Evolutionary conservation across 2,329 filamentous ascomycete genomes (phyloP).

Genomic region (Fusarium sp.): DNA sequence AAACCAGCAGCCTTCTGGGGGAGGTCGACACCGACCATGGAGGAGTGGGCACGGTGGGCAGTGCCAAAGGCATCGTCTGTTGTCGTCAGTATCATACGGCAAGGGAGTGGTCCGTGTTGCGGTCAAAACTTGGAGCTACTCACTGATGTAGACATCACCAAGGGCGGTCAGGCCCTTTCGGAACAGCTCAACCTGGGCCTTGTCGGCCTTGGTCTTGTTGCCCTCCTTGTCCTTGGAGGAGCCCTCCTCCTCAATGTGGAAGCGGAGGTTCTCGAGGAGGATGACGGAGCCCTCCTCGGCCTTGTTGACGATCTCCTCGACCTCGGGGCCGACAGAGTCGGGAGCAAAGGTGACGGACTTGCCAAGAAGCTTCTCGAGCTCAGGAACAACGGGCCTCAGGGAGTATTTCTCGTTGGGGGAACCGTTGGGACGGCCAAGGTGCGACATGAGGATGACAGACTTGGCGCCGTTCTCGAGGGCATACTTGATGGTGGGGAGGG

Average conservation of each 20-base stretch:
- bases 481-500: constrained; percentile 95
- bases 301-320: constrained; percentile 90
- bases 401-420: constrained; percentile 94
- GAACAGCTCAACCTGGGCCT: constrained; percentile 92
- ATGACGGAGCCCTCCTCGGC: constrained; percentile 87
- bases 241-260: constrained; percentile 98
- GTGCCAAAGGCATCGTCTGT: constrained; percentile 98
- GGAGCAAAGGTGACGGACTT: constrained; percentile 90
- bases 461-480: constrained; percentile 92
- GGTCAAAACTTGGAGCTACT: constrained; percentile 55
- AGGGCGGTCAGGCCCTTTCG: constrained; percentile 94
- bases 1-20: constrained; percentile 98
- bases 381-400: constrained; percentile 89
- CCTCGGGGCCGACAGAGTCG: constrained; percentile 91
- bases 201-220: constrained; percentile 98
- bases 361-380: constrained; percentile 91
- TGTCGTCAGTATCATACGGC: constrained; percentile 39
- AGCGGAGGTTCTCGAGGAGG: constrained; percentile 96
- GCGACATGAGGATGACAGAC: constrained; percentile 96
- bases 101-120: not conserved
- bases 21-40: constrained; percentile 97
- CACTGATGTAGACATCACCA: constrained; percentile 96
- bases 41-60: constrained; percentile 97
- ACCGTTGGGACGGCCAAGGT: constrained; percentile 96
- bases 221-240: constrained; percentile 93